These are phyloP conservation scores for Balakata baccata DNA, from an alignment of 345 rosid genomes.

Conservation along the genomic window DNA sequence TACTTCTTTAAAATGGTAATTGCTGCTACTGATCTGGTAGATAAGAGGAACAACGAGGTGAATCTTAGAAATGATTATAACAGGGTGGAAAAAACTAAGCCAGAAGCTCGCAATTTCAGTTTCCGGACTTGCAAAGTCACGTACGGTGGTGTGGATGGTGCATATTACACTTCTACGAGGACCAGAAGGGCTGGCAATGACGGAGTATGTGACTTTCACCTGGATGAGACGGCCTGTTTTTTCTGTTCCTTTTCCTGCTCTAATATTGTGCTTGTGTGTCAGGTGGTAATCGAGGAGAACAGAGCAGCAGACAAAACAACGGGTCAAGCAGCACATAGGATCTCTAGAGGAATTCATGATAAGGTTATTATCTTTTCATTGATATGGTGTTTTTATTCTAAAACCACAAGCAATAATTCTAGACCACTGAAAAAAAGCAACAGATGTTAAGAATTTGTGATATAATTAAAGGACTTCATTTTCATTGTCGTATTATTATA, in stretches of 20 bases:
- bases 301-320: conserved; percentile 74
- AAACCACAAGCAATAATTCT: not conserved
- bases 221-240: not conserved
- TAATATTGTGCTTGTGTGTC: conserved; percentile 10
- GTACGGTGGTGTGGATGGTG: conserved; percentile 79
- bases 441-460: not conserved
- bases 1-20: not conserved
- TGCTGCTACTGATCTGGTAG: conserved; percentile 29
- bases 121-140: conserved; percentile 57
- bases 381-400: not conserved
- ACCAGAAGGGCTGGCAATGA: conserved; percentile 56
- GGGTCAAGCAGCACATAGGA: conserved; percentile 73
- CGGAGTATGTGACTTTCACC: conserved; percentile 52
- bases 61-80: conserved; percentile 25
- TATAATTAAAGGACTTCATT: not conserved
- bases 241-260: not conserved
- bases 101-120: conserved; percentile 35
- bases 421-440: not conserved
- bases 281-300: conserved; percentile 78
- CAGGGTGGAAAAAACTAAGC: conserved; percentile 28
- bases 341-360: conserved; percentile 76
- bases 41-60: conserved; percentile 33
- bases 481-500: not conserved
- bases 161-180: conserved; percentile 64
- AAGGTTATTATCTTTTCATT: conserved; percentile 41